These are phyloP conservation scores for Podospora australis DNA, from an alignment of 495 filamentous ascomycete species.

Conservation along the genomic window DNA sequence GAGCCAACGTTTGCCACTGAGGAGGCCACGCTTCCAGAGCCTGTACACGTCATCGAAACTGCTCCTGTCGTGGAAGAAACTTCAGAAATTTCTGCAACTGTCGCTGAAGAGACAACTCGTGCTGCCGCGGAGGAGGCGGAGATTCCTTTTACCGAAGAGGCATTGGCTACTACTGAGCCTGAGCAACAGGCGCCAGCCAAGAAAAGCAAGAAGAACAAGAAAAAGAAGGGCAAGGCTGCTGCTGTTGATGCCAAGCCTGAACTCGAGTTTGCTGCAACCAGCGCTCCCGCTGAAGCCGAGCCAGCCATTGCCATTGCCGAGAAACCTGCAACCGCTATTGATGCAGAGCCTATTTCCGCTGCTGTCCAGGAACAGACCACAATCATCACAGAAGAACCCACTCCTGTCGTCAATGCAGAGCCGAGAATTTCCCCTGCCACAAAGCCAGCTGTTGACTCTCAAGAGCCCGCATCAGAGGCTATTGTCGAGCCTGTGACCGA, in stretches of 20 bases:
- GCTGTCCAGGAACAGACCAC: background rate
- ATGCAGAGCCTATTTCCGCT: background rate
- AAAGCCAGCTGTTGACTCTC: background rate
- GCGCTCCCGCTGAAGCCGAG: background rate
- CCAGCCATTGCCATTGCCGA: background rate
- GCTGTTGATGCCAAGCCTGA: background rate
- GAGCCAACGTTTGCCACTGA: background rate
- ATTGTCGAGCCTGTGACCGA: background rate
- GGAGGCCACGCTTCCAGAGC: background rate
- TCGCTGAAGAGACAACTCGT: background rate
- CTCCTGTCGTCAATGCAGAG: background rate
- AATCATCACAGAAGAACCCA: background rate
- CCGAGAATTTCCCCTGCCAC: background rate
- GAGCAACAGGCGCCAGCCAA: background rate
- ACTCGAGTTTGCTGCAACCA: background rate
- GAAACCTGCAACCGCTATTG: background rate
- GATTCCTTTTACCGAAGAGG: no score
- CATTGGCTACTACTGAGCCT: background rate
- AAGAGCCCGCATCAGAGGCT: background rate
- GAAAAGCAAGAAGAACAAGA: no score
- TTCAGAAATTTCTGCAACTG: background rate
- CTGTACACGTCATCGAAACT: background rate
- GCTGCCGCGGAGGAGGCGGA: background rate
- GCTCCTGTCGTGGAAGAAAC: background rate
- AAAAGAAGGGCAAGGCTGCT: no score